phyloP scores from a whole-genome alignment of 805 yeast species.

The Suhomyces faveliae region DNA sequence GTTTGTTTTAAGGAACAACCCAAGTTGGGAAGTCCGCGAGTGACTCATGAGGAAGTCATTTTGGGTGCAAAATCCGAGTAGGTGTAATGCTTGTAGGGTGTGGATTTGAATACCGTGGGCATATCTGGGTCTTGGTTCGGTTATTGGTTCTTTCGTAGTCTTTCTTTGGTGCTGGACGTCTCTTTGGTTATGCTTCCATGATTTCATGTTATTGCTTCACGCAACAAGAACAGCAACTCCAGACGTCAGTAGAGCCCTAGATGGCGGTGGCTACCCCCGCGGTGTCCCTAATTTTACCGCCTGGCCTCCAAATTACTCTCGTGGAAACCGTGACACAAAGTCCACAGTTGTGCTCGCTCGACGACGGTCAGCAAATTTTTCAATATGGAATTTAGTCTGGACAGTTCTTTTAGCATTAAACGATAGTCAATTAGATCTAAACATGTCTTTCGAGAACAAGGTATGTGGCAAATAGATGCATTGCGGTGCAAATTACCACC shows the following conservation, averaged over 20 bases:
- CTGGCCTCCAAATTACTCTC: constrained; percentile 3
- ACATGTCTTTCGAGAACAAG: constrained; percentile 49
- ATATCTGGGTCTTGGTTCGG: too few species aligned
- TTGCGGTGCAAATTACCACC: neutral
- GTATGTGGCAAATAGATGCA: constrained; percentile 28
- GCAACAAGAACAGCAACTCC: neutral
- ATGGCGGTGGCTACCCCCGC: neutral
- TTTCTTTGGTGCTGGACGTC: too few species aligned
- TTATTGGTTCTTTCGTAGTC: too few species aligned
- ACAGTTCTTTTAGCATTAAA: constrained; percentile 4
- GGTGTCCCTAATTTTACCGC: neutral
- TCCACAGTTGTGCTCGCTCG: constrained; percentile 7
- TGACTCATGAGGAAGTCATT: neutral
- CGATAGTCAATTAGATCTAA: constrained; percentile 6
- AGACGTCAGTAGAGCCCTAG: neutral
- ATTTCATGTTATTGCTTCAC: too few species aligned
- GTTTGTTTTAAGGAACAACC: neutral
- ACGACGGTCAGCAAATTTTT: constrained; percentile 13
- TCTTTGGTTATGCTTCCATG: too few species aligned
- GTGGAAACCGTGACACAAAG: constrained; percentile 6
- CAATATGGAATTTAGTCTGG: constrained; percentile 3
- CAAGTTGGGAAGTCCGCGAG: neutral
- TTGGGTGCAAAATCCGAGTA: neutral
- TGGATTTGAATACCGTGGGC: too few species aligned
- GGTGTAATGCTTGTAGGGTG: too few species aligned